Evolutionary conservation across 169 alveolate species (phyloP).

Genomic region (Condylostoma magnum): DNA sequence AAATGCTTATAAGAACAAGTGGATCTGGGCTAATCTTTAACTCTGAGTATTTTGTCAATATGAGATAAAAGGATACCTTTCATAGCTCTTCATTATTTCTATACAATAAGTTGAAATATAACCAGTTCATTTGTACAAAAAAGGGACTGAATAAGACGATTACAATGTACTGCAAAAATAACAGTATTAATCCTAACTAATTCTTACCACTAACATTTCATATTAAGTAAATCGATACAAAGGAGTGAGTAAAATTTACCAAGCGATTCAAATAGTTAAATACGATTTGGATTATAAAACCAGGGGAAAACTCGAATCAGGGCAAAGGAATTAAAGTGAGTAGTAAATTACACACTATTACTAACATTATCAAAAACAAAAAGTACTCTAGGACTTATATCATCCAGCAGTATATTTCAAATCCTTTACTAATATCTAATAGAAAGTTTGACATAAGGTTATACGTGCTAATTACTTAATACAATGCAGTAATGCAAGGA

Average conservation of each 20-base stretch:
- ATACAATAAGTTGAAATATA: not conserved
- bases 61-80: not conserved
- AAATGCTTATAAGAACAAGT: not conserved
- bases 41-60: not conserved
- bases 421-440: slow-evolving; percentile 72
- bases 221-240: slow-evolving; percentile 48
- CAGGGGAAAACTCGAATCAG: slow-evolving; percentile 75
- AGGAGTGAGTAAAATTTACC: slow-evolving; percentile 42
- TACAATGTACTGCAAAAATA: slow-evolving; percentile 44
- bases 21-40: not conserved
- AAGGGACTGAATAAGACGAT: slow-evolving; percentile 54
- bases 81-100: not conserved
- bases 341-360: slow-evolving; percentile 34
- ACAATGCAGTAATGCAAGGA: slow-evolving; percentile 42
- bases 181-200: slow-evolving; percentile 41
- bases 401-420: slow-evolving; percentile 73
- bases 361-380: slow-evolving; percentile 37
- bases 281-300: slow-evolving; percentile 72
- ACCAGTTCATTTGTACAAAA: not conserved
- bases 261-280: slow-evolving; percentile 20
- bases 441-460: slow-evolving; percentile 83
- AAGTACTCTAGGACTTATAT: slow-evolving; percentile 43
- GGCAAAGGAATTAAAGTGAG: slow-evolving; percentile 74
- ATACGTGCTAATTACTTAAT: slow-evolving; percentile 66
- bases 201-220: slow-evolving; percentile 65